Percentiles rank a stretch among this genome's conserved stretches.
Conservation (phyloP, 129 eudicot species). For the Apium graveolens region DNA sequence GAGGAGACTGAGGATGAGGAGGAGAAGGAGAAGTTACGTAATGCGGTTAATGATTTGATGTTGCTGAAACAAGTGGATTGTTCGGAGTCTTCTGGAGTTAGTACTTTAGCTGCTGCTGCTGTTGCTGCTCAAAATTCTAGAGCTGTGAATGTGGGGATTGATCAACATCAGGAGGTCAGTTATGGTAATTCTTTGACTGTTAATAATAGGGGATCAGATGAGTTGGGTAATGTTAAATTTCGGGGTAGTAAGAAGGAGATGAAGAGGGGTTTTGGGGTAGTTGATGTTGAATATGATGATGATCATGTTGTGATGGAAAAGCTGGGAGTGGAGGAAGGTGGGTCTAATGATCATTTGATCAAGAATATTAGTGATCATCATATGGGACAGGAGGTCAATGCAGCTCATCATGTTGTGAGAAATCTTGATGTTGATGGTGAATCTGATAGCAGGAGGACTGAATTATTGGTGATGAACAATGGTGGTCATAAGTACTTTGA, state of each 20-base stretch:
- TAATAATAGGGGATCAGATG: background rate
- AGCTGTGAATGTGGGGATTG: background rate
- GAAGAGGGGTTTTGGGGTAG: background rate
- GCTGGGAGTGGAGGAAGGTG: background rate
- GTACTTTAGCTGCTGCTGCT: conserved; percentile 11
- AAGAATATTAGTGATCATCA: background rate
- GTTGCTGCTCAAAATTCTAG: too few relatives aligned
- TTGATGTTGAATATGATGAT: background rate
- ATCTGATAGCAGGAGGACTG: background rate
- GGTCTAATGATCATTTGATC: background rate
- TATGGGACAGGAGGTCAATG: background rate
- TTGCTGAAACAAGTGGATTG: conserved; percentile 27
- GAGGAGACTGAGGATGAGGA: background rate
- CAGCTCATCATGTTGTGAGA: background rate
- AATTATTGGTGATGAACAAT: background rate
- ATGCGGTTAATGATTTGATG: conserved; percentile 39
- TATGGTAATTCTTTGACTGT: background rate
- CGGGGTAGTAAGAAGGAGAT: background rate
- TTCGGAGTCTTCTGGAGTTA: conserved; percentile 26
- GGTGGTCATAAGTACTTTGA: background rate
- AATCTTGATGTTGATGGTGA: background rate
- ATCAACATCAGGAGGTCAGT: background rate
- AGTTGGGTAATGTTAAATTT: background rate
- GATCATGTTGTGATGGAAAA: background rate
- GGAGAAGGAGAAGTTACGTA: conserved; percentile 23